These are phyloP conservation scores for Boletellus emodensis DNA, from an alignment of 768 basidiomycete species.

Conservation along the genomic window DNA sequence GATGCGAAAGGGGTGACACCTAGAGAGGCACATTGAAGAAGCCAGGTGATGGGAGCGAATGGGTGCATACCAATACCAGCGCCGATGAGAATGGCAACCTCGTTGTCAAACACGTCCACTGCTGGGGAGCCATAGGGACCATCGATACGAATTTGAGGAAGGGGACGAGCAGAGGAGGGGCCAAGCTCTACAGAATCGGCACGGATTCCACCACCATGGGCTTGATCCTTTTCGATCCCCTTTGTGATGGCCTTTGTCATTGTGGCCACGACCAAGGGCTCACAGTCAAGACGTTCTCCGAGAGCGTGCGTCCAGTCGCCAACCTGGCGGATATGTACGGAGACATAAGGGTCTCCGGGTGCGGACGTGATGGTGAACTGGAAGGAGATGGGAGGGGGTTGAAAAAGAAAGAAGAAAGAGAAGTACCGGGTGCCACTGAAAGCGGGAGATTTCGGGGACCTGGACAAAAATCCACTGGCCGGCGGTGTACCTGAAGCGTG, in stretches of 20 bases:
- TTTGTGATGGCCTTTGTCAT: constrained; percentile 80
- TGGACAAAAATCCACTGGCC: constrained; percentile 93
- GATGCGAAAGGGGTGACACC: constrained; percentile 94
- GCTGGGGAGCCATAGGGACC: constrained; percentile 93
- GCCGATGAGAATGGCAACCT: constrained; percentile 88
- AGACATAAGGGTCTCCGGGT: constrained; percentile 90
- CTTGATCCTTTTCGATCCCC: constrained; percentile 61
- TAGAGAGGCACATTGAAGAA: constrained; percentile 21
- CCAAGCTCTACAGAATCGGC: constrained; percentile 84
- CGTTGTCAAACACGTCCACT: constrained; percentile 81
- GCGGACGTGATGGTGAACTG: constrained; percentile 95
- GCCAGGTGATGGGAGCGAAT: neutral
- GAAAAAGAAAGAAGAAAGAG: neutral
- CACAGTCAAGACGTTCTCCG: constrained; percentile 81
- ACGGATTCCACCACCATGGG: constrained; percentile 44
- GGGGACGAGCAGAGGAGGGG: constrained; percentile 42
- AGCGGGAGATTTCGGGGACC: constrained; percentile 76
- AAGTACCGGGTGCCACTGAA: constrained; percentile 95
- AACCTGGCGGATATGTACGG: constrained; percentile 89
- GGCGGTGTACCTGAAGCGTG: constrained; percentile 85
- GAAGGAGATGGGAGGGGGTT: neutral
- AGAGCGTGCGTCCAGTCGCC: constrained; percentile 84
- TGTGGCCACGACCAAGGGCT: constrained; percentile 68
- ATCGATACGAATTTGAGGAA: constrained; percentile 76
- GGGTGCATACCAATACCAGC: constrained; percentile 78